Percentiles rank a stretch among this genome's conserved stretches.
These are phyloP conservation scores for Anthracocystis panici-leucophaei DNA, from an alignment of 1,284 basidiomycete genomes.

Conservation along the genomic window DNA sequence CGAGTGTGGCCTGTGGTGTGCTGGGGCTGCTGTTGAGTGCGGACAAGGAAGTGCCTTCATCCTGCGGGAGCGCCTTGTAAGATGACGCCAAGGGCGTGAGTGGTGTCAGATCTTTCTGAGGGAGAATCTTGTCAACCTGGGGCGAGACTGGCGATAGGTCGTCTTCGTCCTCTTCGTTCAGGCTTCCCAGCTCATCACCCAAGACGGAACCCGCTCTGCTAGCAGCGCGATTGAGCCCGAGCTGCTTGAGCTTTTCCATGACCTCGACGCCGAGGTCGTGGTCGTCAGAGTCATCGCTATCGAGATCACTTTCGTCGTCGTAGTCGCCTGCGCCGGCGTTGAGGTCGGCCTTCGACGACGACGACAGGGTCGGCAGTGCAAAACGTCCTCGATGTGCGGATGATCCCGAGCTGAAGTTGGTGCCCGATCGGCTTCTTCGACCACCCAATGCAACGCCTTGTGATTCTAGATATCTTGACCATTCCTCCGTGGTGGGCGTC, in stretches of 20 bases:
- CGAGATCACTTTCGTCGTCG: conserved; percentile 35
- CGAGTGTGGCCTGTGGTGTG: conserved; percentile 23
- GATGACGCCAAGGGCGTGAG: conserved; percentile 37
- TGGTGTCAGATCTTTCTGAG: conserved; percentile 20
- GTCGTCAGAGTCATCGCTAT: conserved; percentile 49
- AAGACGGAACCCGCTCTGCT: conserved; percentile 55
- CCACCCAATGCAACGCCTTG: conserved; percentile 52
- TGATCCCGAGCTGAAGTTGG: conserved; percentile 39
- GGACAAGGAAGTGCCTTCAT: conserved; percentile 2
- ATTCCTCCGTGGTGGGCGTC: conserved; percentile 65
- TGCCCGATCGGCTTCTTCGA: conserved; percentile 35
- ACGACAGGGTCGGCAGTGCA: conserved; percentile 20
- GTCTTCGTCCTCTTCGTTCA: conserved; percentile 56
- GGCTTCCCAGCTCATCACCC: conserved; percentile 46
- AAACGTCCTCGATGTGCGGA: conserved; percentile 37
- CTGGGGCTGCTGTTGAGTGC: conserved; percentile 10
- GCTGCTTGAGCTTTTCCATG: conserved; percentile 48
- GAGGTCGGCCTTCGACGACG: conserved; percentile 16
- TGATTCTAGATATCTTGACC: conserved; percentile 61
- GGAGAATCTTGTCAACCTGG: conserved; percentile 23
- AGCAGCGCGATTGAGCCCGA: conserved; percentile 46
- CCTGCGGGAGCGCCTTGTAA: conserved; percentile 15
- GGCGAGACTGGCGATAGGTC: conserved; percentile 43
- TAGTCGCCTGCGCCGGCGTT: conserved; percentile 18
- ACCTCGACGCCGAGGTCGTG: conserved; percentile 45